Conservation (phyloP, 148 eudicot genomes). For the Talinum fruticosum region DNA sequence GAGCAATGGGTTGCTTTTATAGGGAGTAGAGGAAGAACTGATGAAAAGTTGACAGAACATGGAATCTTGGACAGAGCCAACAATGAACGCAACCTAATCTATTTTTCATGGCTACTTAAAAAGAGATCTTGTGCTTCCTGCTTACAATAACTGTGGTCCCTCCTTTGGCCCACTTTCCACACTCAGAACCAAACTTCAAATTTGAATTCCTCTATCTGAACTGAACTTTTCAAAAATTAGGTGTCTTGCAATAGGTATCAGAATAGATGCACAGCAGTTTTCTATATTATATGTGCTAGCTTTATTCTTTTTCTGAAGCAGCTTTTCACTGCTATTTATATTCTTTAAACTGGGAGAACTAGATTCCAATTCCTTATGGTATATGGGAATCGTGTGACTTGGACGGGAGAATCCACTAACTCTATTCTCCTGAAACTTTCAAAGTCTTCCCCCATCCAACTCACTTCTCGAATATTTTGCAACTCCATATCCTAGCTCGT, state of each 20-base stretch:
- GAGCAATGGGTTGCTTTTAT: slow-evolving; percentile 50
- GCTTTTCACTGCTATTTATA: slow-evolving; percentile 27
- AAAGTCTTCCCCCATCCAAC: slow-evolving; percentile 28
- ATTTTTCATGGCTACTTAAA: slow-evolving; percentile 39
- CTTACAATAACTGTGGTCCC: slow-evolving; percentile 12
- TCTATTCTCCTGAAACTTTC: slow-evolving; percentile 38
- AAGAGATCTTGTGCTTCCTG: slow-evolving; percentile 45
- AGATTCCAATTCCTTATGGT: slow-evolving; percentile 73
- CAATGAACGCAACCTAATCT: slow-evolving; percentile 41
- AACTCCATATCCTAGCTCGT: slow-evolving; percentile 18
- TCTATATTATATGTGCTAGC: slow-evolving; percentile 30
- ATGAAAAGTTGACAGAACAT: slow-evolving; percentile 42
- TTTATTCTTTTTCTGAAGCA: slow-evolving; percentile 29
- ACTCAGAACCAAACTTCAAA: slow-evolving; percentile 28
- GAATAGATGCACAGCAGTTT: slow-evolving; percentile 53
- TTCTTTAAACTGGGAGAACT: slow-evolving; percentile 40
- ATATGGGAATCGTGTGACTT: slow-evolving; percentile 48
- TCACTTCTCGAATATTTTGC: slow-evolving; percentile 16
- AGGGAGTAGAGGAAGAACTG: slow-evolving; percentile 26
- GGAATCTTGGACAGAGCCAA: slow-evolving; percentile 66
- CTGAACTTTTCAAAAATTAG: slow-evolving; percentile 41
- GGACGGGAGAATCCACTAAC: slow-evolving; percentile 64
- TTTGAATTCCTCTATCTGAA: slow-evolving; percentile 39
- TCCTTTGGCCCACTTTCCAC: slow-evolving; percentile 34
- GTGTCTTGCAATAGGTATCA: slow-evolving; percentile 55